Evolutionary conservation across 2,329 filamentous ascomycete genomes (phyloP), one percentile per base, ranked within the genome.

Genomic region (Macroventuria anomochaeta): DNA sequence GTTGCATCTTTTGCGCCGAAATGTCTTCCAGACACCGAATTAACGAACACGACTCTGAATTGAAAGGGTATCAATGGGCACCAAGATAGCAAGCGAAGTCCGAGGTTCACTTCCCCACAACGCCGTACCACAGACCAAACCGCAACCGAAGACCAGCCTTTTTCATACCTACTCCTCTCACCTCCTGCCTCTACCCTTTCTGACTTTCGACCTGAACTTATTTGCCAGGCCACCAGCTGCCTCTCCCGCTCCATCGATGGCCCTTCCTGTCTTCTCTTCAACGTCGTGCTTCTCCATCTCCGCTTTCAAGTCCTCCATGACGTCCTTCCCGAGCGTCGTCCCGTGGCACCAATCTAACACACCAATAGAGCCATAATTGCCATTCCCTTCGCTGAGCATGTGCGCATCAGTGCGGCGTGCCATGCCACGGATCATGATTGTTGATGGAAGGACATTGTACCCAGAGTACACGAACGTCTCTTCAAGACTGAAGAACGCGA

Each of bases 391-490:
- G 10, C 77, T 78, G 21, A 82, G 80, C 67, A 87, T 86, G 65
- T 89, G 87, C 3, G 79, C 76, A 57, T 87, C 84, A 0, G 76
- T 79, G 6, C 83, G 76, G 25, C 83, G 78, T 10, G 84, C 84
- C 73, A 87, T 84, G 2, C 84, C 83, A 26, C 61, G 59, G 7
- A 87, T 70, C 62, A 87, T 78, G 60, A 86, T 83, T 7, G 76
- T 81, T 2, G 82, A 83, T 2, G 84, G 83, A 47, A 86, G 73
- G 6, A 85, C 76, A 13, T 80, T 83, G 73, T 91, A 92, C 0
- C 88, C 88, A 0, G 85, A 89, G 73, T 85, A 85, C 23, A 85
- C 78, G 40, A 90, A 76, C 0, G 85, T 85, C 59, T 90, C 88
- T 60, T 91, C 86, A 0, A 86, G 66, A 2, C 87, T 88, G 57